These are phyloP conservation scores for Nicotiana rustica DNA, from an alignment of 305 asterid species.

Conservation along the genomic window DNA sequence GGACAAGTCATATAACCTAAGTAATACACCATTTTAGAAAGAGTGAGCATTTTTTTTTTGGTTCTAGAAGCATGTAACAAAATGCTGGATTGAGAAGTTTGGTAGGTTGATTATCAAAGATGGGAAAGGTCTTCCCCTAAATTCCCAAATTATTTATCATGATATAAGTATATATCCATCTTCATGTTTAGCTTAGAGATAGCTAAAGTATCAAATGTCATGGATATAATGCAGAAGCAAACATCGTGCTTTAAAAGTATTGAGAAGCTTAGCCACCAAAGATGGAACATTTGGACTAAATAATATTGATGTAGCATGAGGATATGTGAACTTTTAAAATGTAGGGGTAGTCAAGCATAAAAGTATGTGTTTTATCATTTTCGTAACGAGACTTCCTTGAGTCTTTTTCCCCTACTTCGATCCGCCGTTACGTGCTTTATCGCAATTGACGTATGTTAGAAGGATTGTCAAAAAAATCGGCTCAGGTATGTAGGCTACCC, in stretches of 20 bases:
- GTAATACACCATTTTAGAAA: neutral
- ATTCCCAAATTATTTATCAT: neutral
- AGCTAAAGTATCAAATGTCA: neutral
- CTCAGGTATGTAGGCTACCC: too few species aligned
- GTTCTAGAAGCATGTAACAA: neutral
- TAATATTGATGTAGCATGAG: too few species aligned
- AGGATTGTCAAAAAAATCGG: too few species aligned
- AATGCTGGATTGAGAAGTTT: constrained; percentile 8
- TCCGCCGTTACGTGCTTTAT: too few species aligned
- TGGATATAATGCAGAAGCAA: neutral
- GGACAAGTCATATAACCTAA: too few species aligned
- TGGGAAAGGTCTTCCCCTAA: neutral
- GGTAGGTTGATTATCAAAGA: neutral
- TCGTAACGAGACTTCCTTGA: too few species aligned
- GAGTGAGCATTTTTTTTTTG: neutral
- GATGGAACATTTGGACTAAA: too few species aligned
- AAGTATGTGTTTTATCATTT: too few species aligned
- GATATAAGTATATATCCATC: constrained; percentile 10
- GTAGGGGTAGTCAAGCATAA: too few species aligned
- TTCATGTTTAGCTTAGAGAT: neutral
- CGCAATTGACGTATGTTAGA: too few species aligned
- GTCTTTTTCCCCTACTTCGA: too few species aligned
- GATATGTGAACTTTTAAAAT: too few species aligned
- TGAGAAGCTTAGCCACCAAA: neutral
- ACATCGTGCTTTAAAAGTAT: neutral